Conservation (phyloP, 371 early-diverging fungal genomes). For the Massospora cicadina region DNA sequence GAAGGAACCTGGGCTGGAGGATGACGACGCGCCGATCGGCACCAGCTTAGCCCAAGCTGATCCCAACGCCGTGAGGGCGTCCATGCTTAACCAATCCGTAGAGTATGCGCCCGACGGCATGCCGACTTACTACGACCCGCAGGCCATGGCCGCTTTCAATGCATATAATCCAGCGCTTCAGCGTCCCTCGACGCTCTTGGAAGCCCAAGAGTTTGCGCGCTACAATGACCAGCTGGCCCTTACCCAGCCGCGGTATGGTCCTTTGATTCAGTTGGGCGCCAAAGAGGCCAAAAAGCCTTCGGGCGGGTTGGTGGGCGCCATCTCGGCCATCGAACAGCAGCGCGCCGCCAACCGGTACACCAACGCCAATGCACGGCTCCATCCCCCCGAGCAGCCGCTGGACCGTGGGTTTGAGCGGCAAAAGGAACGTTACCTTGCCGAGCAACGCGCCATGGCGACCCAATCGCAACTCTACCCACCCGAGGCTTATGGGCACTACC, state of each 20-base stretch:
- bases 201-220: constrained; percentile 6
- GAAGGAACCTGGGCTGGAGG: neutral
- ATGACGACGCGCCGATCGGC: constrained; percentile 10
- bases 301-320: constrained; percentile 16
- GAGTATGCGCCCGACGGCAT: constrained; percentile 9
- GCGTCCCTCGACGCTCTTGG: constrained; percentile 1
- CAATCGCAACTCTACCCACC: constrained; percentile 3
- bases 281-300: constrained; percentile 12
- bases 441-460: constrained; percentile 13
- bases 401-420: constrained; percentile 14
- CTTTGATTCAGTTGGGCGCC: constrained; percentile 14
- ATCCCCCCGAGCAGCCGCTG: constrained; percentile 7
- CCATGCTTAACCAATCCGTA: neutral
- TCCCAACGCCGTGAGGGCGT: constrained; percentile 1
- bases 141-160: neutral
- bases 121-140: constrained; percentile 9
- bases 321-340: constrained; percentile 14
- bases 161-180: constrained; percentile 6
- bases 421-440: constrained; percentile 13
- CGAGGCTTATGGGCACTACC: neutral
- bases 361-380: constrained; percentile 9
- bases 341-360: constrained; percentile 11
- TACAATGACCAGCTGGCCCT: constrained; percentile 6
- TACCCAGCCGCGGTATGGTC: constrained; percentile 5
- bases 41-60: neutral